phyloP scores from a whole-genome alignment of 768 basidiomycete genomes.

The Mycena vulgaris region DNA sequence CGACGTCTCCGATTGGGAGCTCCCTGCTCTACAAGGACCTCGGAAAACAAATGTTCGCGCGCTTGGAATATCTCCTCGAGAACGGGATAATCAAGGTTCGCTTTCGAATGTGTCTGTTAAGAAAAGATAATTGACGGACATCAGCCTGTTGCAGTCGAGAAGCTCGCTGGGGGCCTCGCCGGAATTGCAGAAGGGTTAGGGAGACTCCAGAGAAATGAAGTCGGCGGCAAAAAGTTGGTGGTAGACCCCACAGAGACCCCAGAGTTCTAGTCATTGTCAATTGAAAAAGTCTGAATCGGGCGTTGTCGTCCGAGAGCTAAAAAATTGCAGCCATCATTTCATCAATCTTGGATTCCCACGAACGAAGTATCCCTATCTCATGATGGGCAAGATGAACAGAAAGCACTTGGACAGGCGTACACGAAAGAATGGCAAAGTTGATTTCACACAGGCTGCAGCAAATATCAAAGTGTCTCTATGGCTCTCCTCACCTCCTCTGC shows the following conservation, averaged over 20 bases:
- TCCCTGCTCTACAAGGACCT: not conserved
- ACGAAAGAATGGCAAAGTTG: not conserved
- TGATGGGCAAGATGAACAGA: too few species aligned
- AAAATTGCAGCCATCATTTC: too few species aligned
- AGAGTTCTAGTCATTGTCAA: too few species aligned
- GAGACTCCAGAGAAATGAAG: not conserved
- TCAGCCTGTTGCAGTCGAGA: not conserved
- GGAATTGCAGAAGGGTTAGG: not conserved
- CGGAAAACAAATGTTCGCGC: not conserved
- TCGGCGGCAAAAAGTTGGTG: not conserved
- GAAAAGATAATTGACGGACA: not conserved
- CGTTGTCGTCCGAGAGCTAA: too few species aligned
- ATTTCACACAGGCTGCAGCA: not conserved
- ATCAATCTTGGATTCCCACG: too few species aligned
- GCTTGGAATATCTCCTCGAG: not conserved
- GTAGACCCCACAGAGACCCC: not conserved
- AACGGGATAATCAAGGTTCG: not conserved
- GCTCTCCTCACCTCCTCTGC: slow-evolving; percentile 57
- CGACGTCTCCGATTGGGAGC: not conserved
- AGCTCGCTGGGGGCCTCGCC: not conserved
- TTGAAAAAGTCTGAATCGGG: too few species aligned
- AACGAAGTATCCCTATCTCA: too few species aligned
- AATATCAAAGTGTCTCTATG: slow-evolving; percentile 50
- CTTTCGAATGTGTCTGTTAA: not conserved
- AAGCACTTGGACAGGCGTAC: not conserved